Evolutionary conservation across 2,329 filamentous ascomycete species (phyloP), one percentile per base, ranked within the genome.

Genomic region (Chaetomium sp.): DNA sequence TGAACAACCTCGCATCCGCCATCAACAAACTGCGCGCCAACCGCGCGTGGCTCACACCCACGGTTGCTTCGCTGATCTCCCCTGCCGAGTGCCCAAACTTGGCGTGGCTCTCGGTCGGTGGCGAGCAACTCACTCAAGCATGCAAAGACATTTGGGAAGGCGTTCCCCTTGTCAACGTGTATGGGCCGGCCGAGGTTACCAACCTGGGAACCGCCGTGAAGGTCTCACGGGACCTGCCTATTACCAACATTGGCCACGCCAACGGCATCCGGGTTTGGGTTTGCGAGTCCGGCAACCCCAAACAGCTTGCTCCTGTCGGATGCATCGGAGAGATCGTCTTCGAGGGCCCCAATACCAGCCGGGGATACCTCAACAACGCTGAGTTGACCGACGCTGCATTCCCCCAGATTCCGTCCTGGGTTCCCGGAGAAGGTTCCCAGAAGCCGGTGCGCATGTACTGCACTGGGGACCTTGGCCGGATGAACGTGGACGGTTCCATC

Each of bases 311-410:
- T 0, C 73, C 73, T 1, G 62, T 73, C 2, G 76, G 74, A 1
- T 65, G 65, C 2, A 64, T 72, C 27, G 77, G 77, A 7, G 77
- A 79, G 56, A 62, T 78, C 2, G 49, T 76, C 0, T 58, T 80
- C 23, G 77, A 76, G 57, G 79, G 79, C 0, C 79, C 80, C 3
- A 74, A 78, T 3, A 74, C 85, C n/a, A 81, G 78, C 19, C 73
- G 76, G 23, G 81, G 80, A 29, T 85, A 86, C 63, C 72, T 83
- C 21, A 78, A 82, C 57, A 79, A 84, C 29, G 67, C 73, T 0
- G 70, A 74, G 27, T 81, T 81, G 67, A 85, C 82, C 0, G 70
- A 72, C 0, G 76, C 77, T 13, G 0, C 85, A 84, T 63, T 75
- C 82, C 27, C 70, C 73, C 21, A 75, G 3, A 31, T 60, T 19